Conservation (phyloP, 441 rosid species). For the Manihot esculenta region DNA sequence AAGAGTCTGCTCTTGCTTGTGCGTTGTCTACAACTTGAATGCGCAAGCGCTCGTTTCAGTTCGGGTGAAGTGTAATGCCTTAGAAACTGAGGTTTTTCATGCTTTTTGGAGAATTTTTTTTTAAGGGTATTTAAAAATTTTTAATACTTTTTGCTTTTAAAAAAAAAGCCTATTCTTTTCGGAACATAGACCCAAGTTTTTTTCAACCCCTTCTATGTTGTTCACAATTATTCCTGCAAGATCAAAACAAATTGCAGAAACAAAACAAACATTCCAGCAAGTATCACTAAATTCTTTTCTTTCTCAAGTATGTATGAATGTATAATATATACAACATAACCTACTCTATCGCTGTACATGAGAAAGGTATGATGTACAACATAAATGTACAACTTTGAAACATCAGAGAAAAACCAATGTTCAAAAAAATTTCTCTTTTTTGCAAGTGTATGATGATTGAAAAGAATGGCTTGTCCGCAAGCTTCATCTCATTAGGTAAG, state of each 20-base stretch:
- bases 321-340: neutral
- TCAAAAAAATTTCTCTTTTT: neutral
- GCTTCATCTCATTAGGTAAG: neutral
- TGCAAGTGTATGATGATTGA: neutral
- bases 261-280: neutral
- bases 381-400: neutral
- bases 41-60: too few species aligned
- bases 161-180: too few species aligned
- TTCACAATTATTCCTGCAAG: neutral
- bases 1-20: neutral
- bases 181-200: too few species aligned
- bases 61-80: too few species aligned
- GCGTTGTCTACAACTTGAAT: too few species aligned
- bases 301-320: constrained; percentile 1
- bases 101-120: too few species aligned
- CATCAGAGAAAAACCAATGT: neutral
- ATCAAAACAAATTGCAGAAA: neutral
- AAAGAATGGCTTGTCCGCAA: neutral
- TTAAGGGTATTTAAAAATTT: too few species aligned
- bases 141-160: too few species aligned
- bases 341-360: neutral
- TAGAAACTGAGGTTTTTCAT: too few species aligned
- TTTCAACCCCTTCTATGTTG: neutral
- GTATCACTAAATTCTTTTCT: neutral
- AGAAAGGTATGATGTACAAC: neutral